Percentiles rank a stretch among this genome's conserved stretches.
These are phyloP conservation scores for Annulohypoxylon truncatum DNA, from an alignment of 2,329 filamentous ascomycete species.

Conservation along the genomic window DNA sequence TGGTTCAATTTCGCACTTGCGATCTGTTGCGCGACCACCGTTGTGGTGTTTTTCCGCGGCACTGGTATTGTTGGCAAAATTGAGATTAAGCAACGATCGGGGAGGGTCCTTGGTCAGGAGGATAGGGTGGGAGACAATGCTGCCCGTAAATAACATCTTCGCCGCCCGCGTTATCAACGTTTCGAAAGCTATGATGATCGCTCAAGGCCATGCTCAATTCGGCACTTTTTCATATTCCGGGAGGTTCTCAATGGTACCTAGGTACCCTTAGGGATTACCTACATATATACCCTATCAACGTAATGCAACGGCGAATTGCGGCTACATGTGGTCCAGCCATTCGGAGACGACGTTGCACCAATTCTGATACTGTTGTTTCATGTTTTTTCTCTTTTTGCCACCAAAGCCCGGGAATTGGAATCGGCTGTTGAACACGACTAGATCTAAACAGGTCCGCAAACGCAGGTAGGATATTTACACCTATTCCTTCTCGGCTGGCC, in stretches of 20 bases:
- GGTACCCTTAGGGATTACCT: background rate
- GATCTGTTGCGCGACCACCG: slow-evolving; percentile 56
- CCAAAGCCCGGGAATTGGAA: background rate
- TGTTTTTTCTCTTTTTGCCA: slow-evolving; percentile 2
- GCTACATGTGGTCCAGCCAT: background rate
- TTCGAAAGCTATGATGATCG: slow-evolving; percentile 1
- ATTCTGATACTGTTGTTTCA: background rate
- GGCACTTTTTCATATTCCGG: slow-evolving; percentile 34
- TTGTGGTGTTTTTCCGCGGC: slow-evolving; percentile 61
- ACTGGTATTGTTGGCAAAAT: slow-evolving; percentile 64
- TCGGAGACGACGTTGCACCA: slow-evolving; percentile 4
- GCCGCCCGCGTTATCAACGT: background rate
- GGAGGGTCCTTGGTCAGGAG: slow-evolving; percentile 8
- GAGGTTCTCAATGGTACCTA: background rate
- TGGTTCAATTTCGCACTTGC: slow-evolving; percentile 66
- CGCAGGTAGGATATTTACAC: background rate
- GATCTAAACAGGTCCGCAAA: background rate
- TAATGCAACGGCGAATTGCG: background rate
- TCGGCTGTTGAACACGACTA: slow-evolving; percentile 6
- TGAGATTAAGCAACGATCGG: slow-evolving; percentile 40
- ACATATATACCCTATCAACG: slow-evolving; percentile 5
- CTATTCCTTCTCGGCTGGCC: slow-evolving; percentile 60
- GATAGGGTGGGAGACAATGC: background rate
- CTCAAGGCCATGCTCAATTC: slow-evolving; percentile 1
- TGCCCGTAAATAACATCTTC: slow-evolving; percentile 5